Evolutionary conservation across 768 basidiomycete species (phyloP), one percentile per base, ranked within the genome.

Genomic region (Russula foetens): DNA sequence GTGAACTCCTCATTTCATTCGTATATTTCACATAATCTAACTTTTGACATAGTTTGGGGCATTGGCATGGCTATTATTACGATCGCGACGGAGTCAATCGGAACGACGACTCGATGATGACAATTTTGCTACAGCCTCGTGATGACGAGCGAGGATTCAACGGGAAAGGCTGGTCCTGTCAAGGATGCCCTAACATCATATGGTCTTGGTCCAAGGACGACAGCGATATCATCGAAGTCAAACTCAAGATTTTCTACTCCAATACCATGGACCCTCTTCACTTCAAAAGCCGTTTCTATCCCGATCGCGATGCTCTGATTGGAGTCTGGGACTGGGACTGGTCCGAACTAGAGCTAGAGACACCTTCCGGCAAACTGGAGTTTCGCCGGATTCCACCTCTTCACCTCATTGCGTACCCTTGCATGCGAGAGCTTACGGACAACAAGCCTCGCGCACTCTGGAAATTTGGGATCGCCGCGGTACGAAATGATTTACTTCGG

Each of bases 361-460:
- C 31, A 24, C 56, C 45, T 17, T 1, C n/a, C 44, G 23, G 17
- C 63, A 33, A 14, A 60, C 72, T n/a, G 49, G 54, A 70, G 52
- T 67, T 71, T 57, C 69, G 67, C 56, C 60, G 67, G 7, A 63
- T 66, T 8, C 47, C 59, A 5, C 69, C 71, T 17, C 60, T 62
- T 21, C 35, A 67, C 29, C 52, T 71, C n/a, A 56, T 66, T 9
- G 70, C 67, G 45, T 58, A 62, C 33, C 71, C 72, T 12, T 47
- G 66, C 3, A 67, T 70, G 17, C 46, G 58, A 9, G 67, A 63
- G 24, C 56, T 71, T 14, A 41, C 55, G 19, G 41, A 53, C 5
- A 69, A 69, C 58, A 67, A 64, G 56, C 19, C 71, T 6, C 68
- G 66, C n/a, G 67, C 69, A 3, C 53, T 69, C 23, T 74, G 72